phyloP scores from a whole-genome alignment of 2,329 filamentous ascomycete species.

The Ceratocystiopsis minuta region DNA sequence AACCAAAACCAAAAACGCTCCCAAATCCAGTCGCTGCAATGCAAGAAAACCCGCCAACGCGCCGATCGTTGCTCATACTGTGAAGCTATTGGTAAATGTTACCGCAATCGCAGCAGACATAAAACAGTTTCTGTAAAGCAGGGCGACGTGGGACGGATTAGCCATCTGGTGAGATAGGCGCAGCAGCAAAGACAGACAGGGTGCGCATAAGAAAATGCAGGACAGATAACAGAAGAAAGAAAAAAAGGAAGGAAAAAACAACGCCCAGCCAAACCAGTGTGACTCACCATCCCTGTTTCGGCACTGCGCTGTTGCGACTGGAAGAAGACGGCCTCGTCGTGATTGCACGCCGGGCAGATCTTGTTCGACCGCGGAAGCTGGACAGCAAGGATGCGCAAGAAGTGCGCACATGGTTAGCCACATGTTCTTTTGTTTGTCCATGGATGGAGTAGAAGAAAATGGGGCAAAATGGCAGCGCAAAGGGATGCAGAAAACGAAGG shows the following conservation, averaged over 20 bases:
- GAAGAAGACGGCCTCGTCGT: slow-evolving; percentile 92
- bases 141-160: no score
- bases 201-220: slow-evolving; percentile 34
- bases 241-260: neutral
- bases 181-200: slow-evolving; percentile 52
- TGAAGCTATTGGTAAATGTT: slow-evolving; percentile 53
- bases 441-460: neutral
- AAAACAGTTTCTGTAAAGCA: slow-evolving; percentile 58
- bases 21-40: neutral
- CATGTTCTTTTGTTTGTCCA: neutral
- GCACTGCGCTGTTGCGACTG: slow-evolving; percentile 94
- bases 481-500: neutral
- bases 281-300: slow-evolving; percentile 93
- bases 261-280: neutral
- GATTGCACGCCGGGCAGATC: slow-evolving; percentile 66
- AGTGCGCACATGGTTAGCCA: slow-evolving; percentile 11
- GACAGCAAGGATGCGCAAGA: slow-evolving; percentile 9
- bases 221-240: neutral
- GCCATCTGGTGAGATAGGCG: no score
- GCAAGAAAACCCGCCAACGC: neutral
- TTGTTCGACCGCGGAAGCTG: slow-evolving; percentile 85
- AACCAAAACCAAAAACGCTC: neutral
- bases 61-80: no score
- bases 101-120: slow-evolving; percentile 87
- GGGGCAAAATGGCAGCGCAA: neutral